Base-by-base conservation (phyloP, 2,329 filamentous ascomycete genomes). In the Chaetomiaceae sp. region DNA sequence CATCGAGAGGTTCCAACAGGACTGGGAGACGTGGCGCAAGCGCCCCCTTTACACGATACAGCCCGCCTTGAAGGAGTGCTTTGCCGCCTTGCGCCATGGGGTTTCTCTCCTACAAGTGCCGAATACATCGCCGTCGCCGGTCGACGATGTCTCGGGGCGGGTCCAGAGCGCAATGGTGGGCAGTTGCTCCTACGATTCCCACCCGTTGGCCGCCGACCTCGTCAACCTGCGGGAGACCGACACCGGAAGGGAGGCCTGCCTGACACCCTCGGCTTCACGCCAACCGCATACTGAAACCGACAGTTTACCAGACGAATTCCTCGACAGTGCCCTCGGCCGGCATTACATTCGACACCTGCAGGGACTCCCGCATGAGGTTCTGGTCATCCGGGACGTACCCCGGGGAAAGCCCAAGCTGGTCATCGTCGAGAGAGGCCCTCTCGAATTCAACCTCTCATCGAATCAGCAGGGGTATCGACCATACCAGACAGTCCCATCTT, bases 1-100 rank as follows among this genome's bases (percentile, higher is more conserved):
- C 17, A 27, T 47, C 3, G 20, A 18, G 12, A 30, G 27, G n/a
- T 49, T 22, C 17, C 43, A 32, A 15, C 7, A 11, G 2, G 26
- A 38, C n/a, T 49, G 38, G 36, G 15, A 30, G 10, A 14, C 12
- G 14, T 49, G 39, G 40, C 14, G 27, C 6, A 43, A 24, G 9
- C 24, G 32, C 4, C 34, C 43, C 2, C 10, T 18, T 12, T 17
- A 42, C 6, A 32, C 12, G 12, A 39, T 41, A n/a, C 36, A 38
- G 15, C 10, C 33, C 1, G 43, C 33, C 6, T 19, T 53, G 19
- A 33, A n/a, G 12, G 19, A 17, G 6, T 49, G 46, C 18, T 35
- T 53, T 15, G 27, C 36, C 12, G 46, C 41, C 4, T 38, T 47
- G 1, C 36, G 26, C 6, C 3, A 35, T 12, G 38, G 43, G 3